Evolutionary conservation across 768 basidiomycete genomes (phyloP).

Genomic region (Leccinellum rugosiceps): DNA sequence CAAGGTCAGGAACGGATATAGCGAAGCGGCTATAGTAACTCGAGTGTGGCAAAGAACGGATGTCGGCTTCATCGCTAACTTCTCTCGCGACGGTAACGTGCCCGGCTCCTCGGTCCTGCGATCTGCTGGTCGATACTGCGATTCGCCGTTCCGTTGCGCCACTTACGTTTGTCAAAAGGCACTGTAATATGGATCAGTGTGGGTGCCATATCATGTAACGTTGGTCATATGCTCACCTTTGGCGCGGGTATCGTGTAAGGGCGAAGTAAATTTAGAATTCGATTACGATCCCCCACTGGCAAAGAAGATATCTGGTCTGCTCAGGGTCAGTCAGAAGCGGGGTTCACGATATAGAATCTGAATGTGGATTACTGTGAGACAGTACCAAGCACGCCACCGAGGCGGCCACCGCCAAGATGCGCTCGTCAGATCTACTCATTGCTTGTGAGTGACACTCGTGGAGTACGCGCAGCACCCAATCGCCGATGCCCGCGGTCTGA

Average conservation of each 20-base stretch:
- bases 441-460: constrained; percentile 12
- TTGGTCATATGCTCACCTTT: constrained; percentile 26
- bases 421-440: constrained; percentile 7
- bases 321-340: constrained; percentile 25
- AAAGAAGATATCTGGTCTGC: constrained; percentile 40
- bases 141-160: constrained; percentile 15
- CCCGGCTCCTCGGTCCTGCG: constrained; percentile 20
- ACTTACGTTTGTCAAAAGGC: constrained; percentile 26
- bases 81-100: background rate
- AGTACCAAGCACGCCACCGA: constrained; percentile 35
- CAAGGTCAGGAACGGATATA: constrained; percentile 35
- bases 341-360: constrained; percentile 22
- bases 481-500: constrained; percentile 36
- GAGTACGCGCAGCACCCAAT: constrained; percentile 26
- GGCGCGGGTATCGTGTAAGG: constrained; percentile 34
- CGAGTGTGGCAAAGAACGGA: constrained; percentile 8
- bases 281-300: constrained; percentile 36
- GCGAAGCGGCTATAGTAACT: constrained; percentile 21
- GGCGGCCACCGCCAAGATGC: constrained; percentile 24
- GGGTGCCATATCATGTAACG: background rate
- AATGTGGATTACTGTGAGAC: constrained; percentile 35
- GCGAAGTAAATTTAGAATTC: constrained; percentile 41
- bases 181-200: constrained; percentile 24
- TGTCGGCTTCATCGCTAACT: constrained; percentile 9
- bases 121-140: constrained; percentile 20